Evolutionary conservation across 192 early-diverging fungal species (phyloP), one percentile per base, ranked within the genome.

Genomic region (Phycomyces nitens): DNA sequence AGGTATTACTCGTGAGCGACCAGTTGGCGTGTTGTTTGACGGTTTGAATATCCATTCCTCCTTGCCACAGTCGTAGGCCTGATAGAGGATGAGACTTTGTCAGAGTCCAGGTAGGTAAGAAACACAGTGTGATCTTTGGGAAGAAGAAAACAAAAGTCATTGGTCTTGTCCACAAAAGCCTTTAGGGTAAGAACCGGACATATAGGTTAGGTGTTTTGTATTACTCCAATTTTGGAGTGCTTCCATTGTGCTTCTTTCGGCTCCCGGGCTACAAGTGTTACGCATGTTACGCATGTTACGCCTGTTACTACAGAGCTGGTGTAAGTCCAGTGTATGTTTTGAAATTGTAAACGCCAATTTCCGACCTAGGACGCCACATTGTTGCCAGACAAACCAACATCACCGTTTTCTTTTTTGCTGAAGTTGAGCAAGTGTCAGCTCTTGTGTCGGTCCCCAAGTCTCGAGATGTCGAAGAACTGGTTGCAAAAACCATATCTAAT

Each of bases 21-120:
- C 50, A 62, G 40, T 43, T 58, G 18, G 57, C 57, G 21, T 58
- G 57, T 58, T 58, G 16, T 43, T 58, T 58, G 15, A 58, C 39
- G 6, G 22, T 21, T 43, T 41, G 4, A 23, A 58, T 60, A 16
- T 18, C 15, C 2, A 16, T 5, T 47, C 20, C 23, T 26, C 47
- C 47, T 49, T 20, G 58, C 18, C 8, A 60, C 7, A 14, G 58
- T 60, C 7, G 58, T 21, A 9, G 41, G 42, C 47, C 21, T 22
- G 0, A 44, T 27, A 2, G 58, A 60, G 24, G 3, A 49, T 24
- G 27, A 23, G 1, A 18, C 8, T 29, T 22, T 27, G 2, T 7
- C 14, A 1, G 42, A 3, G 4, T 60, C 43, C 20, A 60, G 4
- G 47, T 20, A 60, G 0, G 40, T 34, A 9, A 60, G 40, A 60